Evolutionary conservation across 768 basidiomycete genomes (phyloP).

Genomic region (Rhizopogon sp.): DNA sequence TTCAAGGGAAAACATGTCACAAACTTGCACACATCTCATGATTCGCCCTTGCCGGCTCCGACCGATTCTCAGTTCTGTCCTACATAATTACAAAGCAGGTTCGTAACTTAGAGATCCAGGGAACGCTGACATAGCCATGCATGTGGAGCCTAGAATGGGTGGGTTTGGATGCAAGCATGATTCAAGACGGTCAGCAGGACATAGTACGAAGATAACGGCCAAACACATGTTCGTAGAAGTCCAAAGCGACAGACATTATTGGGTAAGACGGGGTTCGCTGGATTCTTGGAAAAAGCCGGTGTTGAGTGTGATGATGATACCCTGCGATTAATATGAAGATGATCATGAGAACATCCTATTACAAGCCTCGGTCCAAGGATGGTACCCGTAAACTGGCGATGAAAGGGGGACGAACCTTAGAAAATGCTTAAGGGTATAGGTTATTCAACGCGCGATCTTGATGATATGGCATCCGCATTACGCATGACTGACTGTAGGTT

Average conservation of each 20-base stretch:
- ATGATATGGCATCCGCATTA: background rate
- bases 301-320: conserved; percentile 18
- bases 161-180: background rate
- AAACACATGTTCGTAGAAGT: conserved; percentile 22
- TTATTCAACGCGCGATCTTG: background rate
- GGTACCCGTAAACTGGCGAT: conserved; percentile 1
- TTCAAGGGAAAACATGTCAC: background rate
- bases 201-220: conserved; percentile 12
- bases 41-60: background rate
- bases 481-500: background rate
- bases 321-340: conserved; percentile 10
- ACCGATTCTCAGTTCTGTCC: background rate
- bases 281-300: conserved; percentile 3
- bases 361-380: conserved; percentile 8
- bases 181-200: background rate
- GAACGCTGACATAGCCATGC: background rate
- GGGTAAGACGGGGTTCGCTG: background rate
- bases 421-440: background rate
- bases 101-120: background rate
- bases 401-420: background rate
- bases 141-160: background rate
- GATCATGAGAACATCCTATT: conserved; percentile 21
- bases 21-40: background rate
- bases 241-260: background rate
- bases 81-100: background rate